phyloP scores from a whole-genome alignment of 208 protist genomes.

The Crithidia brevicula region DNA sequence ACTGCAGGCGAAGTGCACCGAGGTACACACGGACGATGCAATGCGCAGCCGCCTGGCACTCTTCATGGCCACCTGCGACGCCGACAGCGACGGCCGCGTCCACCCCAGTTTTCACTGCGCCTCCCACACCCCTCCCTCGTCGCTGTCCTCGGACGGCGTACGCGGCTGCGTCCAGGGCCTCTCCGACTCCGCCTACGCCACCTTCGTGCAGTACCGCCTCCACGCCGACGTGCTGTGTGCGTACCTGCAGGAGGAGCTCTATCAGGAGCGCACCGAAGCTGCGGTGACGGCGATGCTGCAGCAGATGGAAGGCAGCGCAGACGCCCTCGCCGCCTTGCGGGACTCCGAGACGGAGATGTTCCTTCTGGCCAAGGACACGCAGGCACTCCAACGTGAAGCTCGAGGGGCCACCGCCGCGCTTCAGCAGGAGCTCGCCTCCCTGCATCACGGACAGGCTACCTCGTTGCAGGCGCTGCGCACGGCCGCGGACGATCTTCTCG shows the following conservation, averaged over 20 bases:
- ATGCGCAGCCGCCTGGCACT: conserved; percentile 75
- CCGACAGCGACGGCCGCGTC: conserved; percentile 60
- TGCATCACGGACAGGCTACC: conserved; percentile 41
- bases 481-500: conserved; percentile 22
- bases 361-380: conserved; percentile 18
- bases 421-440: conserved; percentile 33
- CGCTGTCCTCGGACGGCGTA: conserved; percentile 8
- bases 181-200: conserved; percentile 63
- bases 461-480: conserved; percentile 43
- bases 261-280: conserved; percentile 85
- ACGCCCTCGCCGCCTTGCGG: conserved; percentile 41
- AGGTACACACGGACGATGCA: conserved; percentile 49
- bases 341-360: conserved; percentile 37
- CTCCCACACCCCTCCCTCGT: not conserved
- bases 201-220: conserved; percentile 88
- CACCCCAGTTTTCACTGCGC: conserved; percentile 41
- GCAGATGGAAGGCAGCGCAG: conserved; percentile 38
- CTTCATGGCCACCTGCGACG: conserved; percentile 79
- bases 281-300: conserved; percentile 62
- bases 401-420: conserved; percentile 38
- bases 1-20: conserved; percentile 50
- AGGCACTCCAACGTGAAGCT: conserved; percentile 40
- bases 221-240: conserved; percentile 84
- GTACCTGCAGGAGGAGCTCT: conserved; percentile 84
- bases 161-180: conserved; percentile 59